phyloP scores from a whole-genome alignment of 1,139 yeast genomes.

The Zhuliangozyma parablackwelliae region DNA sequence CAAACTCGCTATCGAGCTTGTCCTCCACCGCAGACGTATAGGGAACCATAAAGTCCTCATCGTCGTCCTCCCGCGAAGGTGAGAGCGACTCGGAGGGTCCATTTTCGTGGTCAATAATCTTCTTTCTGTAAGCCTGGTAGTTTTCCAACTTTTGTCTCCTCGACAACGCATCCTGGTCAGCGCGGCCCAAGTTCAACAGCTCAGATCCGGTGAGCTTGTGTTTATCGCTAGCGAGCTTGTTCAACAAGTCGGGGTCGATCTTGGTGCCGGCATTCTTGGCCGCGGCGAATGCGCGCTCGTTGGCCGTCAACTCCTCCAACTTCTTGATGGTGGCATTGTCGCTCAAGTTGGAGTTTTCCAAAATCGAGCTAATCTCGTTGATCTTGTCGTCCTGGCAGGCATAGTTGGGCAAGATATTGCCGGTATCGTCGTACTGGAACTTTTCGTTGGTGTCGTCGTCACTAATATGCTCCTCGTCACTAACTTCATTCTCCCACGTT shows the following conservation, averaged over 20 bases:
- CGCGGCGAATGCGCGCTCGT: constrained; percentile 57
- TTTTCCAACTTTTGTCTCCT: constrained; percentile 43
- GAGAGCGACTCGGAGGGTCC: constrained; percentile 10
- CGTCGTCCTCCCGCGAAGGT: constrained; percentile 11
- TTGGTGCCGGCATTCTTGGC: constrained; percentile 49
- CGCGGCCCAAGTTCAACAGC: constrained; percentile 27
- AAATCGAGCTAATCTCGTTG: constrained; percentile 40
- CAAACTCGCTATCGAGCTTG: constrained; percentile 60
- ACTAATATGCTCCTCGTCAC: constrained; percentile 66
- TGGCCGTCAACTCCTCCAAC: constrained; percentile 55
- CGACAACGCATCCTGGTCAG: constrained; percentile 45
- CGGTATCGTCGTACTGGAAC: constrained; percentile 58
- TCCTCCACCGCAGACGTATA: constrained; percentile 73
- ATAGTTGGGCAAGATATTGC: constrained; percentile 56
- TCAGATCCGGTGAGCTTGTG: constrained; percentile 46
- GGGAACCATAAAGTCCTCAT: constrained; percentile 47
- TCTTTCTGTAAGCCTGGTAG: constrained; percentile 48
- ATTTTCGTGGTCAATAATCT: constrained; percentile 47
- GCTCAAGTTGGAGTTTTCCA: constrained; percentile 39
- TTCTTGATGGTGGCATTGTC: constrained; percentile 41
- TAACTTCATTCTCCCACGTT: constrained; percentile 37
- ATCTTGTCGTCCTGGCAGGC: constrained; percentile 48
- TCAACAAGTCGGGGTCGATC: constrained; percentile 41
- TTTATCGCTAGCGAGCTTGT: constrained; percentile 36
- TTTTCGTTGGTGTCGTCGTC: constrained; percentile 57